Evolutionary conservation across 2,329 filamentous ascomycete genomes (phyloP).

Genomic region (Hypocreales sp.): DNA sequence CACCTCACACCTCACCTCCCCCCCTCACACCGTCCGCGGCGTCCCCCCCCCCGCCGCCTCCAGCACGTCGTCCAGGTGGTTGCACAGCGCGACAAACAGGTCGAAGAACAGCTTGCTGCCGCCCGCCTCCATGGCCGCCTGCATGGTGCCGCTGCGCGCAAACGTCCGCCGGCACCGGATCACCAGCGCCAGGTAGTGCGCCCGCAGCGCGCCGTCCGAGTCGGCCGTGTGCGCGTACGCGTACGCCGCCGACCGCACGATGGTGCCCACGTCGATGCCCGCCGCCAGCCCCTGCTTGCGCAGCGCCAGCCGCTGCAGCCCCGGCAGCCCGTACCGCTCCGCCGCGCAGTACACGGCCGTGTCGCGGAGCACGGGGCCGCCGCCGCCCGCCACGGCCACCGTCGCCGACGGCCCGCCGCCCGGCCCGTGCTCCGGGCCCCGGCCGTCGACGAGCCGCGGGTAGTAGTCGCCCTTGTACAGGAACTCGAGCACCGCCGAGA

Average conservation of each 20-base stretch:
- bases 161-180: constrained; percentile 96
- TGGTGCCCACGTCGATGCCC: constrained; percentile 82
- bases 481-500: constrained; percentile 89
- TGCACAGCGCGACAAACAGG: constrained; percentile 95
- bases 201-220: constrained; percentile 80
- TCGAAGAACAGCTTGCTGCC: constrained; percentile 90
- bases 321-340: constrained; percentile 78
- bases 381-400: constrained; percentile 47
- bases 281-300: constrained; percentile 90
- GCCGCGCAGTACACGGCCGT: constrained; percentile 91
- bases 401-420: constrained; percentile 48
- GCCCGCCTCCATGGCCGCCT: constrained; percentile 93
- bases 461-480: constrained; percentile 96
- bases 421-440: constrained; percentile 62
- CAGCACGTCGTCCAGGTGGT: constrained; percentile 92
- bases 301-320: constrained; percentile 80
- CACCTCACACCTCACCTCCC: constrained; percentile 5
- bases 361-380: constrained; percentile 71
- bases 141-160: constrained; percentile 96
- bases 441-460: constrained; percentile 75
- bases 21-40: constrained; percentile 37
- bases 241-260: constrained; percentile 84
- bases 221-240: constrained; percentile 92
- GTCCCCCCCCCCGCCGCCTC: constrained; percentile 59
- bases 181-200: constrained; percentile 93